Evolutionary conservation across 208 protist genomes (phyloP), one percentile per base, ranked within the genome.

Genomic region (Wallacemonas collosoma): DNA sequence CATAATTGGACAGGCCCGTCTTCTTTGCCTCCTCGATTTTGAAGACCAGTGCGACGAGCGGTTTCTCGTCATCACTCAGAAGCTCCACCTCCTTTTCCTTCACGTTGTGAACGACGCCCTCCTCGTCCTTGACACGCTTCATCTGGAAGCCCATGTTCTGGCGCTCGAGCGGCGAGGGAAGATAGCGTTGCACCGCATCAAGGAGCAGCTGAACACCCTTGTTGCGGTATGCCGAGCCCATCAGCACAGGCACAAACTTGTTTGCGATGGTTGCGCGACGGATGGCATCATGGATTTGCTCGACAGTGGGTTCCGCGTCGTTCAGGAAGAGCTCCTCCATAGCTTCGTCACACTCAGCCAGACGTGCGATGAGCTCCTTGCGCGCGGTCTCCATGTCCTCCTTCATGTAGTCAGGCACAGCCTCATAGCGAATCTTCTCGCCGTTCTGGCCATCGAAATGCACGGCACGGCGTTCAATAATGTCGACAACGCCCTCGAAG

Each of bases 161-260:
- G 68, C 96, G 91, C 79, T 99, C 97, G 11, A 86, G 65, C 45
- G 99, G 99, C 40, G 90, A 93, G 36, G 99, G 99, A 64, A 99
- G 89, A 84, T 99, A 99, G 53, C 90, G 85, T 54, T 96, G 79
- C 6, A 99, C 93, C 39, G 88, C 98, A 76, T 99, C 98, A 11
- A 99, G 92, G 71, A 99, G 90, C 39, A 97, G 84, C 81, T 99
- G 99, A 39, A 99, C 95, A 39, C 99, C 99, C 66, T 98, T 99
- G 85, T 99, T 99, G 69, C 98, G 98, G 85, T 99, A 98, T 7
- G 99, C 99, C 3, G 97, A 98, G 58, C 98, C 98, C 74, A 99
- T 86, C 64, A 98, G 80, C 36, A 99, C 98, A 12, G 99, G 98
- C 14, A 96, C 88, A 77, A 99, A 99, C 72, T 94, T 98, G 74